Conservation (phyloP, 2,329 filamentous ascomycete genomes). For the Fusarium luffae region DNA sequence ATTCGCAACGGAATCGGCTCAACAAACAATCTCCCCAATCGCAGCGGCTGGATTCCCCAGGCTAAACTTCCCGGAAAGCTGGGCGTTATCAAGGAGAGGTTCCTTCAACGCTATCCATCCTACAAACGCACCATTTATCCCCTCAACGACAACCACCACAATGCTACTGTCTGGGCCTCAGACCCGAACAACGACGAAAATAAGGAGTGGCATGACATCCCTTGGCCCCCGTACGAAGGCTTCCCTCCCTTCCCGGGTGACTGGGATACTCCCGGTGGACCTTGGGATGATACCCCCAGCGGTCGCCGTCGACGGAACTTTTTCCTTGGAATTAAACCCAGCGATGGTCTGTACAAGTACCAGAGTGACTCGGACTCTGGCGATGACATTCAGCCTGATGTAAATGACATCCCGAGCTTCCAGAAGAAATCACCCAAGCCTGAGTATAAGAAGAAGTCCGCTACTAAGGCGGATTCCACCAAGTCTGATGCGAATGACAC, state of each 20-base stretch:
- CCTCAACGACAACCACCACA: slow-evolving; percentile 19
- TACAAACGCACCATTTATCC: slow-evolving; percentile 49
- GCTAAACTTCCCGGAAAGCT: slow-evolving; percentile 30
- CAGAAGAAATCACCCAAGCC: neutral
- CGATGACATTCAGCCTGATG: slow-evolving; percentile 35
- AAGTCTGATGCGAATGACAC: slow-evolving; percentile 34
- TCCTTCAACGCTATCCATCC: slow-evolving; percentile 40
- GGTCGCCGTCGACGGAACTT: neutral
- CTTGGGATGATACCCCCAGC: neutral
- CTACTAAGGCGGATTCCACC: slow-evolving; percentile 17
- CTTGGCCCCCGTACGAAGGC: slow-evolving; percentile 46
- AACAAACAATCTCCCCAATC: slow-evolving; percentile 45
- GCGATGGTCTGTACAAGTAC: slow-evolving; percentile 37
- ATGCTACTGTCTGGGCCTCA: slow-evolving; percentile 42
- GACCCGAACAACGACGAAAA: slow-evolving; percentile 51
- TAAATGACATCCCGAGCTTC: slow-evolving; percentile 28
- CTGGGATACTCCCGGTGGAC: slow-evolving; percentile 32
- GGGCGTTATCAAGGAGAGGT: slow-evolving; percentile 38
- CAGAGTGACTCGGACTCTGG: slow-evolving; percentile 35
- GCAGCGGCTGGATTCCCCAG: slow-evolving; percentile 48
- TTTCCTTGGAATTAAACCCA: slow-evolving; percentile 3
- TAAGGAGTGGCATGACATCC: slow-evolving; percentile 38
- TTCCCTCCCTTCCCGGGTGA: slow-evolving; percentile 36
- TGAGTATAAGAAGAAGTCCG: neutral
- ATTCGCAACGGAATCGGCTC: slow-evolving; percentile 44